Evolutionary conservation across 148 eudicot genomes (phyloP).

Genomic region (Fagopyrum esculentum): DNA sequence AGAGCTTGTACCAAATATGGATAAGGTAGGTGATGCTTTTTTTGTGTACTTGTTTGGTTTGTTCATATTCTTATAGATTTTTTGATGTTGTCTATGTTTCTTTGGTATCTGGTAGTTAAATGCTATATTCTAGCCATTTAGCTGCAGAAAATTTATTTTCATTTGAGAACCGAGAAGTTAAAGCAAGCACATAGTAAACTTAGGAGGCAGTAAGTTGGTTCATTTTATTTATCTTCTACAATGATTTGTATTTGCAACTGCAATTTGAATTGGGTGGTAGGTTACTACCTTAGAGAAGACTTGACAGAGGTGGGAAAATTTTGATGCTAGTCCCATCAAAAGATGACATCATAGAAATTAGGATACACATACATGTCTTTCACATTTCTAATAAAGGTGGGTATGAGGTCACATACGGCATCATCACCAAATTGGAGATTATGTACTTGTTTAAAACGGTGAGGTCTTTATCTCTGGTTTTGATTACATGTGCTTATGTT

Average conservation of each 20-base stretch:
- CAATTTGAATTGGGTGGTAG: background rate
- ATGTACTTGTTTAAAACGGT: background rate
- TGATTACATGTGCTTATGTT: background rate
- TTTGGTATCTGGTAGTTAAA: background rate
- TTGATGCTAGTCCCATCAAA: slow-evolving; percentile 3
- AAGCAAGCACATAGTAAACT: background rate
- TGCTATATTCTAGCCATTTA: background rate
- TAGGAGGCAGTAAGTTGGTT: background rate
- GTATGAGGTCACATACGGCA: background rate
- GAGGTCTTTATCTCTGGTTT: background rate
- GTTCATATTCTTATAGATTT: background rate
- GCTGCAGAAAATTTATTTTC: background rate
- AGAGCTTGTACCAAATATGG: slow-evolving; percentile 96
- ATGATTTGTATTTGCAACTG: background rate
- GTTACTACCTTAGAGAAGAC: background rate
- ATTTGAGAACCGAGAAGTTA: background rate
- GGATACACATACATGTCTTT: background rate
- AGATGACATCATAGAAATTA: background rate
- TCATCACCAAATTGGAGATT: background rate
- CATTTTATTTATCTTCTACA: background rate
- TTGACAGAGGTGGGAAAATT: background rate
- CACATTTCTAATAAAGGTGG: background rate
- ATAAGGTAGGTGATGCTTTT: slow-evolving; percentile 41
- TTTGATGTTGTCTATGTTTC: background rate
- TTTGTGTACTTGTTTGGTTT: slow-evolving; percentile 5